A percentile compares a stretch with the other conserved stretches of the same genome.
These are phyloP conservation scores for Aleurites moluccanus DNA, from an alignment of 441 rosid genomes.

Conservation along the genomic window DNA sequence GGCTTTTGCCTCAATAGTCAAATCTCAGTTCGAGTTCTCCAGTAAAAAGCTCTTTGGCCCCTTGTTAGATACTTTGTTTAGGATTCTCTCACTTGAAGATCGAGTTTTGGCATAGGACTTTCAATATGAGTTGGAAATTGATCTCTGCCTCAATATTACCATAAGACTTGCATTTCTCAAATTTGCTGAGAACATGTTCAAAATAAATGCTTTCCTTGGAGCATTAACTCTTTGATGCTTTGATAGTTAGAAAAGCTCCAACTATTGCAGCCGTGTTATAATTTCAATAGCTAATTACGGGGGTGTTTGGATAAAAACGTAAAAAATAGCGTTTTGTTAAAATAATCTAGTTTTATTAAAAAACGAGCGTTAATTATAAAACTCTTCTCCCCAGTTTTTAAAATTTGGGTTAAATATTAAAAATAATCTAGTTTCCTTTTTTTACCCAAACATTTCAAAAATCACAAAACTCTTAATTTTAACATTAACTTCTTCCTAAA, in stretches of 20 bases:
- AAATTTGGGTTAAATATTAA: too few relatives aligned
- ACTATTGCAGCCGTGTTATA: background rate
- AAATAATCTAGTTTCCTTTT: too few relatives aligned
- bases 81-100: background rate
- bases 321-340: too few relatives aligned
- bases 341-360: too few relatives aligned
- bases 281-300: too few relatives aligned
- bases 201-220: background rate
- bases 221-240: background rate
- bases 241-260: background rate
- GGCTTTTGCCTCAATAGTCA: constrained; percentile 63
- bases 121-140: background rate
- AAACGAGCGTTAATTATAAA: too few relatives aligned
- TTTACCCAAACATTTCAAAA: too few relatives aligned
- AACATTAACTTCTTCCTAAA: too few relatives aligned
- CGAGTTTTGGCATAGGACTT: background rate
- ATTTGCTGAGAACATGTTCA: background rate
- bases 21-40: constrained; percentile 67
- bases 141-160: background rate
- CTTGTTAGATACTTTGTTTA: background rate
- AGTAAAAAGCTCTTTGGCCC: constrained; percentile 36
- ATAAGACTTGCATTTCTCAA: background rate
- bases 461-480: too few relatives aligned
- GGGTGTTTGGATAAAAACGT: too few relatives aligned
- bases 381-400: too few relatives aligned